Base-by-base conservation (phyloP, 768 basidiomycete species). In the Macrolepiota dolichaula region DNA sequence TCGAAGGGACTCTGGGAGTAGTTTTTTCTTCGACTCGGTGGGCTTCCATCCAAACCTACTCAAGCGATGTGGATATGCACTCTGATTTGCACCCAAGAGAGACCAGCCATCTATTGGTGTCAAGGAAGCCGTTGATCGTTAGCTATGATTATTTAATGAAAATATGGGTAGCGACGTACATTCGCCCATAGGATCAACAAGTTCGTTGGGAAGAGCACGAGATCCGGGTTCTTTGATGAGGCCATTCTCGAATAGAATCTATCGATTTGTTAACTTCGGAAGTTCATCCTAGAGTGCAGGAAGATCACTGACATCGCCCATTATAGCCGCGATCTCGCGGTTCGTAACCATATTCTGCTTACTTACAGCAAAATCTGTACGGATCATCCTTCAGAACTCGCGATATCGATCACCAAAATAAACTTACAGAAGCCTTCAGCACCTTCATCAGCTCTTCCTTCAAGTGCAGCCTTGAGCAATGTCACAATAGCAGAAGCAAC, bases 381-480 rank as follows among this genome's bases (percentile, higher is more conserved):
- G 51, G 67, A 51, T 40, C 46, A 51, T n/a, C 44, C 22, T n/a
- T 22, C 22, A 19, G 19, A 9, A 19, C 11, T 35, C 11, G 29
- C 29, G 7, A 32, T 32, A 12, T 19, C 42, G n/a, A 44, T n/a
- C 15, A 19, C 19, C 17, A 6, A 13, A 15, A 49, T 29, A 4
- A 4, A 68, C 77, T 61, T 58, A 80, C 79, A 80, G 49, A 77
- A 64, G 19, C 78, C 80, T 50, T 79, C 70, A 3, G 68, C 65
- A 1, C 78, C 79, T 56, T 79, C 76, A 29, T 76, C 76, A 1
- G 79, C 77, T 47, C 67, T 73, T 2, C 76, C 79, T 50, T 77
- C 71, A 12, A 79, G 62, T 3, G 77, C 77, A 6, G 75, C 76
- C 29, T 77, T 71, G 36, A 81, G 66, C 38, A 80, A 65, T 22